Percentiles rank a stretch among this genome's conserved stretches.
Conservation (phyloP, 176 grass and related monocot species). For the Zea luxurians region DNA sequence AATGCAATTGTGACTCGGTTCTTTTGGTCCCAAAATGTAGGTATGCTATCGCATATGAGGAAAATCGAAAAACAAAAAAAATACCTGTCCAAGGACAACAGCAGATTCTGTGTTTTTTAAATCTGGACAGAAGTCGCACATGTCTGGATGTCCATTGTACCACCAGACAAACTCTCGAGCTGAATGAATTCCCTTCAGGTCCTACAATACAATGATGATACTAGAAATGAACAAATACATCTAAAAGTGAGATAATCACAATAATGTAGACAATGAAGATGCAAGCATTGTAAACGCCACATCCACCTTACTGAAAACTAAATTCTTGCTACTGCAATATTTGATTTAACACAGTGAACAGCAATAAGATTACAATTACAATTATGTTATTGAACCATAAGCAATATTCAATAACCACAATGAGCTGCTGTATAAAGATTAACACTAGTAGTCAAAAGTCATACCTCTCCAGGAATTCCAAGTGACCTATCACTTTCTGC, state of each 20-base stretch:
- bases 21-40: background rate
- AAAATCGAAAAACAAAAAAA: slow-evolving; percentile 25
- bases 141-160: slow-evolving; percentile 97
- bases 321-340: slow-evolving; percentile 5
- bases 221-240: slow-evolving; percentile 19
- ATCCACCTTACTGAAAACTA: background rate
- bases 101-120: slow-evolving; percentile 70
- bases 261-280: slow-evolving; percentile 5
- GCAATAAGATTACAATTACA: slow-evolving; percentile 3
- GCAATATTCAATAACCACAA: background rate
- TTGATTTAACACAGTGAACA: background rate
- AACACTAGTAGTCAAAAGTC: slow-evolving; percentile 27
- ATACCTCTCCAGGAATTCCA: slow-evolving; percentile 78
- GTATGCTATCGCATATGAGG: background rate
- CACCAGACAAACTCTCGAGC: slow-evolving; percentile 97
- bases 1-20: background rate
- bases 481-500: slow-evolving; percentile 90
- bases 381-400: background rate
- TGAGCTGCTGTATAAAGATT: background rate
- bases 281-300: slow-evolving; percentile 10
- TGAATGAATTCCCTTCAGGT: slow-evolving; percentile 80
- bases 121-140: slow-evolving; percentile 59
- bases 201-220: slow-evolving; percentile 45
- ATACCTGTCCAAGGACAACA: slow-evolving; percentile 88
- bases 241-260: background rate